phyloP scores from a whole-genome alignment of 176 grass and related monocot genomes.

The Musa itinerans region DNA sequence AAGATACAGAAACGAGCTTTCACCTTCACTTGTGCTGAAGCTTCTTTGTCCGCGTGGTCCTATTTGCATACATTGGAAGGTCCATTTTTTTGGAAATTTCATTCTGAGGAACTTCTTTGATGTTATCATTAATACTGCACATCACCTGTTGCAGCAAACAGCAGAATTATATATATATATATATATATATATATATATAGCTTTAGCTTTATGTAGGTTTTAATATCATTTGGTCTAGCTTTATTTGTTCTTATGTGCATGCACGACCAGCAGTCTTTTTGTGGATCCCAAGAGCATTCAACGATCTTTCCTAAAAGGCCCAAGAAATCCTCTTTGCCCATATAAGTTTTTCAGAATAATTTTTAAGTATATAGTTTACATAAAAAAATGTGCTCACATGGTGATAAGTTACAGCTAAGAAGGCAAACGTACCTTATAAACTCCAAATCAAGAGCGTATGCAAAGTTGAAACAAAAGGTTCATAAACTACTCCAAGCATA shows the following conservation, averaged over 20 bases:
- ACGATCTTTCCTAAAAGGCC: conserved; percentile 50
- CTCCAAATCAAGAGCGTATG: too few species aligned
- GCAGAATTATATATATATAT: too few species aligned
- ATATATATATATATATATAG: too few species aligned
- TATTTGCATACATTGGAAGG: too few species aligned
- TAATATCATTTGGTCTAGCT: too few species aligned
- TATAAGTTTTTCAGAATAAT: background rate
- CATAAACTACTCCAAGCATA: conserved; percentile 3
- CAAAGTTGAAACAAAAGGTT: too few species aligned
- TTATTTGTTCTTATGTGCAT: conserved; percentile 36
- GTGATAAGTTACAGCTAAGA: background rate
- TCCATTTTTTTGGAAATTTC: too few species aligned
- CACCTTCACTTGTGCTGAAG: too few species aligned
- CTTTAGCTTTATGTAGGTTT: too few species aligned
- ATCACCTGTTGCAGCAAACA: conserved; percentile 41
- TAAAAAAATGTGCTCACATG: background rate
- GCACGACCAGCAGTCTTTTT: conserved; percentile 49
- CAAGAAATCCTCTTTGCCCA: conserved; percentile 34
- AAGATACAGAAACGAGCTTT: too few species aligned
- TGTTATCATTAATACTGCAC: conserved; percentile 87
- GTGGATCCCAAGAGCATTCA: conserved; percentile 50
- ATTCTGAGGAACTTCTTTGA: conserved; percentile 13
- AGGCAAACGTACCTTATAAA: too few species aligned
- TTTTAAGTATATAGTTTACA: background rate
- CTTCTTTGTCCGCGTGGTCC: too few species aligned